phyloP scores from a whole-genome alignment of 225 moss, liverwort and hornwort genomes.

The Straminergon stramineum region DNA sequence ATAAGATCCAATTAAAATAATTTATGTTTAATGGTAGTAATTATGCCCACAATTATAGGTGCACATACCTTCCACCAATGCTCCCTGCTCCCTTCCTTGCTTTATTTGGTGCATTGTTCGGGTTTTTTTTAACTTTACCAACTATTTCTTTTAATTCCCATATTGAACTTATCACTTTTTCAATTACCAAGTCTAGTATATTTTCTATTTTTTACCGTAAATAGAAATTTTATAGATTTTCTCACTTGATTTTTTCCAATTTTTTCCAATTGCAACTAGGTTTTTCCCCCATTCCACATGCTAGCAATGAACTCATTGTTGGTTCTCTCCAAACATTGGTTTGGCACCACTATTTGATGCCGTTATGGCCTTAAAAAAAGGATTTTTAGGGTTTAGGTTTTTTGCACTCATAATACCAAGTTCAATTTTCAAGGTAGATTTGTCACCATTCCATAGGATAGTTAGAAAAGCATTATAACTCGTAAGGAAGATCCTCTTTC shows the following conservation, averaged over 20 bases:
- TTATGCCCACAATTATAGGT: neutral
- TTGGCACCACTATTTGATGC: neutral
- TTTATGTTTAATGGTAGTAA: neutral
- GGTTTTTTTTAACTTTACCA: neutral
- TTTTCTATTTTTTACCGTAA: neutral
- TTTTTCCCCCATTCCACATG: accelerated
- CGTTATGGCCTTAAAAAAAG: neutral
- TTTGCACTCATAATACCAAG: neutral
- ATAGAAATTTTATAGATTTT: neutral
- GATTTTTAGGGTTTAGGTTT: neutral
- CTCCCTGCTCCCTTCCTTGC: neutral
- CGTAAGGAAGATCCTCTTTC: no score
- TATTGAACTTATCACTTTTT: no score
- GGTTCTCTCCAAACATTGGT: neutral
- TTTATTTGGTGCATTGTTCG: neutral
- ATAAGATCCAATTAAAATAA: neutral
- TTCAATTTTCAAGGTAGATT: no score
- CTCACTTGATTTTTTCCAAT: accelerated
- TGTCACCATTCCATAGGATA: no score
- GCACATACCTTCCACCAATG: neutral
- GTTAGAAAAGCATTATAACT: no score
- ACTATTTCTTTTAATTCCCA: neutral
- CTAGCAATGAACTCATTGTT: accelerated
- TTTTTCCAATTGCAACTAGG: accelerated
- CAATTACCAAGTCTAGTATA: accelerated